Percentiles rank a stretch among this genome's conserved stretches.
These are phyloP conservation scores for Juglanconis sp. DNA, from an alignment of 2,329 filamentous ascomycete genomes.

Conservation along the genomic window DNA sequence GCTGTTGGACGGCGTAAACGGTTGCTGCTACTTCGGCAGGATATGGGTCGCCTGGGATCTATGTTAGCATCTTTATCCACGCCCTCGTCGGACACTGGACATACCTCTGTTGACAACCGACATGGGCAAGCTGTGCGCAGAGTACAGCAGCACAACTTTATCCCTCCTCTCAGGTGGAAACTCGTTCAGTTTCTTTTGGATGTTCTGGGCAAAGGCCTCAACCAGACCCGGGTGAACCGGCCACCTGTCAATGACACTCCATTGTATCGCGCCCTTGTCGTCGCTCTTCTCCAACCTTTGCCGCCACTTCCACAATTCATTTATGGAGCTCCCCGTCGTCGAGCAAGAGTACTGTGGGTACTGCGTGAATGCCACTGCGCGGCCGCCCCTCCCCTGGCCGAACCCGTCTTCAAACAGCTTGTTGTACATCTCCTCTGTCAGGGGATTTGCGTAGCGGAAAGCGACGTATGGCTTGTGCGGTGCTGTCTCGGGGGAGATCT, in stretches of 20 bases:
- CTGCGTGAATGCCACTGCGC: slow-evolving; percentile 95
- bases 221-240: slow-evolving; percentile 86
- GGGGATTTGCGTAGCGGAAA: slow-evolving; percentile 88
- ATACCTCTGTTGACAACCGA: slow-evolving; percentile 87
- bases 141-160: slow-evolving; percentile 84
- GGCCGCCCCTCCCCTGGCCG: slow-evolving; percentile 81
- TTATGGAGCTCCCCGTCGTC: slow-evolving; percentile 91
- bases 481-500: slow-evolving; percentile 85
- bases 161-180: slow-evolving; percentile 80
- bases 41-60: slow-evolving; percentile 76
- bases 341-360: slow-evolving; percentile 99
- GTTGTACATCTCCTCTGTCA: slow-evolving; percentile 92
- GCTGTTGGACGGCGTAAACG: slow-evolving; percentile 93
- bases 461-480: slow-evolving; percentile 97
- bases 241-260: slow-evolving; percentile 99
- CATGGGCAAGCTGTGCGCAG: slow-evolving; percentile 95
- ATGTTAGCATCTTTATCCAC: slow-evolving; percentile 25
- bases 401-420: slow-evolving; percentile 84
- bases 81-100: slow-evolving; percentile 13
- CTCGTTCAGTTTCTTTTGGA: slow-evolving; percentile 77
- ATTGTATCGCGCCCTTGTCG: slow-evolving; percentile 71
- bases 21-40: slow-evolving; percentile 94
- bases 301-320: slow-evolving; percentile 97
- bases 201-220: slow-evolving; percentile 88
- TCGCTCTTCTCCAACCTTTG: slow-evolving; percentile 73